Evolutionary conservation across 768 basidiomycete genomes (phyloP), one percentile per base, ranked within the genome.

Genomic region (Amanita jacksonii): DNA sequence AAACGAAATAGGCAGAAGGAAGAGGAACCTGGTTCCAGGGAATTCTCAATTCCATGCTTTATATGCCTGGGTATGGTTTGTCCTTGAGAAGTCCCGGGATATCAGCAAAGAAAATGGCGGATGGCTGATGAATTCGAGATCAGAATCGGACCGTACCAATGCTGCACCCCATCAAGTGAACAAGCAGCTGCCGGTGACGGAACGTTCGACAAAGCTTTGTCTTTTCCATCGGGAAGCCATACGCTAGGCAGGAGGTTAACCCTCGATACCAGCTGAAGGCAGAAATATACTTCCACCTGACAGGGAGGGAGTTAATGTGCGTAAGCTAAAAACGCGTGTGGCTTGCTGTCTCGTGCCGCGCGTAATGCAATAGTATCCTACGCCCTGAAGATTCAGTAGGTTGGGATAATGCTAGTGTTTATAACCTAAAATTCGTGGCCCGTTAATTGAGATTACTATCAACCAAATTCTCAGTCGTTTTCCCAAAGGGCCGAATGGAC

Each of bases 1-100:
- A n/a, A 47, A 39, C 51, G 20, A 31, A 40, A 20, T 13, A 49
- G 45, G 54, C 46, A 47, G 46, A 45, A 45, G 50, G 50, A 49
- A 44, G 42, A 41, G 43, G 48, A 49, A 31, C 48, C 37, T 25
- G 33, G 34, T 37, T 2, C 16, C 27, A 5, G 43, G 22, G 15
- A 45, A 49, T 41, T 33, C 40, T 45, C 38, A 12, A 37, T 31
- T 36, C 38, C 30, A 37, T 36, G 44, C 42, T 42, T 41, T 41
- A 37, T 40, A 41, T 25, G 23, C 30, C 40, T 31, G 49, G 20
- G 34, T 19, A 16, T 42, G 46, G 46, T 32, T 41, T 52, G 46
- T 48, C 23, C 37, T 24, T 15, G 34, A 43, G 31, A 51, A 51
- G 38, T 36, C 36, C 47, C 47, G 50, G 41, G 42, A 48, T 48